phyloP scores from a whole-genome alignment of 2,329 filamentous ascomycete species.

The Penicillium sp. region DNA sequence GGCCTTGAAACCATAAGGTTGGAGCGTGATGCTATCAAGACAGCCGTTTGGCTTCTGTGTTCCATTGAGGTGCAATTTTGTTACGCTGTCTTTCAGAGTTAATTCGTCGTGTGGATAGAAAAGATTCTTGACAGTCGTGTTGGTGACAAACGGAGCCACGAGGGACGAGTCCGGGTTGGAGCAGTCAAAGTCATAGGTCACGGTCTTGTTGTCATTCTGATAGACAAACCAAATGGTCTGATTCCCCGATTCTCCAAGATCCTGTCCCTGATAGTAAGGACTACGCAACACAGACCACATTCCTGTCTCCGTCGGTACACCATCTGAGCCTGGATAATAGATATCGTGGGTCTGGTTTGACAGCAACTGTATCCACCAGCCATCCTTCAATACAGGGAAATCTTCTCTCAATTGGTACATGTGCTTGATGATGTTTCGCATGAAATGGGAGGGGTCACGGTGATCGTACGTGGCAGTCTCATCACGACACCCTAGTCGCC shows the following conservation, averaged over 20 bases:
- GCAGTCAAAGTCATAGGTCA: slow-evolving; percentile 61
- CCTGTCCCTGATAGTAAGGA: slow-evolving; percentile 54
- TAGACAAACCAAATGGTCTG: slow-evolving; percentile 50
- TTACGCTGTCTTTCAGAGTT: slow-evolving; percentile 50
- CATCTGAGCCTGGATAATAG: slow-evolving; percentile 55
- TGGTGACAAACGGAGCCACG: slow-evolving; percentile 57
- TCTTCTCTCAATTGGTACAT: slow-evolving; percentile 62
- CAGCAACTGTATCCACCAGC: slow-evolving; percentile 56
- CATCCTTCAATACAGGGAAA: slow-evolving; percentile 62
- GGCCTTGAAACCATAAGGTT: slow-evolving; percentile 60
- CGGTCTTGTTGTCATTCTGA: slow-evolving; percentile 50
- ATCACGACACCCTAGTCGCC: slow-evolving; percentile 58
- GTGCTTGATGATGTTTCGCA: slow-evolving; percentile 62
- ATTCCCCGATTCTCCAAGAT: slow-evolving; percentile 49
- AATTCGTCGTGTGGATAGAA: slow-evolving; percentile 63
- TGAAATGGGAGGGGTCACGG: slow-evolving; percentile 61
- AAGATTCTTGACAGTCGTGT: slow-evolving; percentile 61
- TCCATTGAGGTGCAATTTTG: slow-evolving; percentile 51
- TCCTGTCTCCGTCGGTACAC: slow-evolving; percentile 57
- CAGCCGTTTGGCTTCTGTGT: slow-evolving; percentile 58
- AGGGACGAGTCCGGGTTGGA: slow-evolving; percentile 51
- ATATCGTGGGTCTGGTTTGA: slow-evolving; percentile 58
- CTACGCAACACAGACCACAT: slow-evolving; percentile 63
- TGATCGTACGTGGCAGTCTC: slow-evolving; percentile 61
- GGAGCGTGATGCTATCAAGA: slow-evolving; percentile 54